These are phyloP conservation scores for Arabidopsis lyrata DNA, from an alignment of 441 rosid species.

Conservation along the genomic window DNA sequence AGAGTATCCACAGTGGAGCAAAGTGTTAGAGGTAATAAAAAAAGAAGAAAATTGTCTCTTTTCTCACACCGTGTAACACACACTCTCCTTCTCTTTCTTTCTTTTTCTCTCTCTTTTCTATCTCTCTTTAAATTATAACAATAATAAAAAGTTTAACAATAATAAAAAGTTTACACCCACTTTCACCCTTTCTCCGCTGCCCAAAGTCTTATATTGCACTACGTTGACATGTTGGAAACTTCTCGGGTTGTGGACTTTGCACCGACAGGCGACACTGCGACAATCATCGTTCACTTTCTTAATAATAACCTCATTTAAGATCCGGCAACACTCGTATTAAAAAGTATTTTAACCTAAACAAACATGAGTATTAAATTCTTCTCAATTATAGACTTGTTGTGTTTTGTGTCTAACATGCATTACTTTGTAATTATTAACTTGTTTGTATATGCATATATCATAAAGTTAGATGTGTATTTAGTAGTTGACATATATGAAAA, in stretches of 20 bases:
- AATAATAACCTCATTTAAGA: not conserved
- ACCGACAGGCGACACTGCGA: constrained; percentile 18
- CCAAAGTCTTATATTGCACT: too few relatives aligned
- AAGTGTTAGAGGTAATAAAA: too few relatives aligned
- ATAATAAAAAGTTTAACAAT: too few relatives aligned
- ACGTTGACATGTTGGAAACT: constrained; percentile 23
- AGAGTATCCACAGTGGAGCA: too few relatives aligned
- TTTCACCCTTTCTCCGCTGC: too few relatives aligned
- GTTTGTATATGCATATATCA: not conserved
- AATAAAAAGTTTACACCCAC: too few relatives aligned
- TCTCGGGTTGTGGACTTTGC: not conserved
- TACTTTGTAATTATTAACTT: not conserved
- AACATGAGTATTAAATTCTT: not conserved
- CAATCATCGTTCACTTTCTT: constrained; percentile 21
- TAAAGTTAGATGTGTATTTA: not conserved
- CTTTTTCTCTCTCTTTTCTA: too few relatives aligned
- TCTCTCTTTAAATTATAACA: too few relatives aligned
- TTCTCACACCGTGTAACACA: too few relatives aligned
- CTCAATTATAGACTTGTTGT: not conserved
- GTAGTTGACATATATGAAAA: not conserved
- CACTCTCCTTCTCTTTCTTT: too few relatives aligned
- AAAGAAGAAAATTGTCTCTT: too few relatives aligned
- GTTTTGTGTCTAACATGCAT: not conserved
- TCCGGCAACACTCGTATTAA: not conserved
- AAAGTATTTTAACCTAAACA: not conserved